Evolutionary conservation across 305 asterid genomes (phyloP), one percentile per base, ranked within the genome.

Genomic region (Rubia peregrina): DNA sequence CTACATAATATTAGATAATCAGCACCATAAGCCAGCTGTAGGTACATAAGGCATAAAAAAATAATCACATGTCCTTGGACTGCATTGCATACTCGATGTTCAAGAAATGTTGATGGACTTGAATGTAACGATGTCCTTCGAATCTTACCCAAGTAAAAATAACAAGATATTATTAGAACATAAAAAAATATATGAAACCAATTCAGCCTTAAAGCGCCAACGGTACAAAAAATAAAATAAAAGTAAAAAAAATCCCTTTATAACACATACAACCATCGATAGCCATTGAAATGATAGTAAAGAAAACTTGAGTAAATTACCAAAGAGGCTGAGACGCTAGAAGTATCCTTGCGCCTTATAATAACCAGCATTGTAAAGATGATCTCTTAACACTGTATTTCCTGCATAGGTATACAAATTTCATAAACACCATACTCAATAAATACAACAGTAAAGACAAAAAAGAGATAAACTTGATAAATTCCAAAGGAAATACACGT

Each of bases 271-370:
- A 30, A 30, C 36, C 36, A 30, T 30, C 36, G 36, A 30, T 30
- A 30, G 36, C 36, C 36, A 33, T 16, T 19, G 17, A 36, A 40
- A 36, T 41, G 40, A 16, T 57, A 70, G 21, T 56, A 59, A 69
- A 40, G 22, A 30, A 30, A 57, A 24, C 49, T 40, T 9, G 60
- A 75, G 53, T 64, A 60, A 65, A 64, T 56, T 79, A 90, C 97
- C 87, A 79, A 73, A 70, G 89, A 83, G 77, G 80, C 77, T 61
- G 90, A 76, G 71, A 89, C 85, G 86, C 87, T 82, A 68, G 90
- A 84, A 73, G 92, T 84, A 61, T 90, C 88, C 75, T 84, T 90
- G 77, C 98, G 93, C 92, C 96, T 84, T 75, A 89, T 56, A 81
- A 81, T 88, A 56, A 93, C 88, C 82, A 92, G 79, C 98, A 92